Conservation (phyloP, 2,329 filamentous ascomycete genomes). For the Neophaeococcomyces aloes region DNA sequence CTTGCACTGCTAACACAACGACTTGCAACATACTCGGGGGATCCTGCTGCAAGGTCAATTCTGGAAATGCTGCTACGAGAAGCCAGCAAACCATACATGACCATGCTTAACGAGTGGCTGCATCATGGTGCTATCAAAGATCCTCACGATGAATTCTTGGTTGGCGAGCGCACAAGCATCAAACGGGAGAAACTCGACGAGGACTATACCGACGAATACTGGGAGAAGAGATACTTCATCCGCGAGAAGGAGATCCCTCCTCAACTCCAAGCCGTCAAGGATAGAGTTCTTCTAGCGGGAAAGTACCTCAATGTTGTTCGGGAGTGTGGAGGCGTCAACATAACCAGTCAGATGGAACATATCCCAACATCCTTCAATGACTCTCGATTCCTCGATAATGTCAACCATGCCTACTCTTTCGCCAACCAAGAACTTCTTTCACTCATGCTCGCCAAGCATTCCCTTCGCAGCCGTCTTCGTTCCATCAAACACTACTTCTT, state of each 20-base stretch:
- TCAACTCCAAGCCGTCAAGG: conserved; percentile 80
- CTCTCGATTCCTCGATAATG: conserved; percentile 82
- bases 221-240: conserved; percentile 95
- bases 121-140: conserved; percentile 94
- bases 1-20: conserved; percentile 75
- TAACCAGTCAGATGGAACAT: conserved; percentile 71
- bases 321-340: conserved; percentile 91
- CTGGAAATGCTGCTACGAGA: conserved; percentile 75
- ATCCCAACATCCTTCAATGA: conserved; percentile 92
- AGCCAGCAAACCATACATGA: conserved; percentile 89
- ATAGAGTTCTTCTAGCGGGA: conserved; percentile 86
- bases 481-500: conserved; percentile 99
- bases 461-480: conserved; percentile 71
- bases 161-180: conserved; percentile 94
- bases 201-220: conserved; percentile 98
- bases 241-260: conserved; percentile 84
- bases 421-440: conserved; percentile 90
- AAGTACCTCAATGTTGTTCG: conserved; percentile 97
- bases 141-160: conserved; percentile 83
- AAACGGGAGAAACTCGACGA: conserved; percentile 80
- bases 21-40: conserved; percentile 81
- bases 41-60: conserved; percentile 73
- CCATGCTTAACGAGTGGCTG: conserved; percentile 96
- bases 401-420: conserved; percentile 88
- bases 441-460: conserved; percentile 83